Conservation (phyloP, 805 yeast genomes). For the Pichia insulana region DNA sequence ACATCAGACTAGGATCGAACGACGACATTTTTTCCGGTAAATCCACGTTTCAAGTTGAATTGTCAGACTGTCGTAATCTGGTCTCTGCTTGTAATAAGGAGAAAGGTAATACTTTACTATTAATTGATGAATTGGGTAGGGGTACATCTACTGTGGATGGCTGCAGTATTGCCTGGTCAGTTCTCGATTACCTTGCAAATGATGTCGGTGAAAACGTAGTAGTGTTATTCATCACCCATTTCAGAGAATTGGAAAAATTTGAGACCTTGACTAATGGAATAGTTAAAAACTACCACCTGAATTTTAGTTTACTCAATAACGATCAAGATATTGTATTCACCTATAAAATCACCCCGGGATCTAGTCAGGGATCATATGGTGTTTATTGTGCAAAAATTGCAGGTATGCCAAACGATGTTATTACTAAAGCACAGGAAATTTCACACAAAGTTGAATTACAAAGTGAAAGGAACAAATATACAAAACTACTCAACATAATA, state of each 20-base stretch:
- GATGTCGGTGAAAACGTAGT: slow-evolving; percentile 36
- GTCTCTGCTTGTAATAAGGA: slow-evolving; percentile 35
- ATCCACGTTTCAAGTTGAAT: slow-evolving; percentile 77
- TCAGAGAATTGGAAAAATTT: slow-evolving; percentile 53
- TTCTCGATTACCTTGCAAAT: slow-evolving; percentile 48
- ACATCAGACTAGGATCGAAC: slow-evolving; percentile 68
- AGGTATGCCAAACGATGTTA: slow-evolving; percentile 40
- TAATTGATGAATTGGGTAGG: slow-evolving; percentile 71
- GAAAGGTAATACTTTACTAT: slow-evolving; percentile 41
- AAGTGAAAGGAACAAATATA: neutral
- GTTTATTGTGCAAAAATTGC: slow-evolving; percentile 79
- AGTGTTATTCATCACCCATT: slow-evolving; percentile 78
- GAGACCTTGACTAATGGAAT: slow-evolving; percentile 29
- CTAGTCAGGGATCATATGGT: slow-evolving; percentile 64
- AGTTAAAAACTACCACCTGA: slow-evolving; percentile 66
- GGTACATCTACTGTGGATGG: slow-evolving; percentile 72
- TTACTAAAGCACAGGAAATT: slow-evolving; percentile 34
- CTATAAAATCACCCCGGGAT: slow-evolving; percentile 42
- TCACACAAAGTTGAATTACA: slow-evolving; percentile 23
- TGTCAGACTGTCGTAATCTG: slow-evolving; percentile 56
- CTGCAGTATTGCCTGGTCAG: slow-evolving; percentile 67
- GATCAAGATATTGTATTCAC: slow-evolving; percentile 37
- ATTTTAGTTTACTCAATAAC: slow-evolving; percentile 30
- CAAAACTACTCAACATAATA: neutral
- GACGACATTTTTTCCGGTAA: slow-evolving; percentile 69